Percentiles rank a stretch among this genome's conserved stretches.
Conservation (phyloP, 495 filamentous ascomycete species). For the Penicillium pulvis region DNA sequence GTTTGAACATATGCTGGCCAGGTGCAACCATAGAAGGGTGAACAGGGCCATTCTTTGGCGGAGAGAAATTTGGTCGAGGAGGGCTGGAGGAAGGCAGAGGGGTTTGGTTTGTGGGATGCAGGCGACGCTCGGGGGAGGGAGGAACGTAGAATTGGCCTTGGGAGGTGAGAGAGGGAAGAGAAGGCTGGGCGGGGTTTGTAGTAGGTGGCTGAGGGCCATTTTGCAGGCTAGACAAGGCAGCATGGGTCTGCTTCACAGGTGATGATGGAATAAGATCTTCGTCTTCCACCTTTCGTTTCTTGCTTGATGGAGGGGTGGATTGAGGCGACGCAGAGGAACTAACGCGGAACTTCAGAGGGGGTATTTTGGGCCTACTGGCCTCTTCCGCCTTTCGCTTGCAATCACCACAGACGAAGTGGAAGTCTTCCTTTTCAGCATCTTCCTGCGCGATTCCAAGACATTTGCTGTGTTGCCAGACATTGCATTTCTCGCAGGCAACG, state of each 20-base stretch:
- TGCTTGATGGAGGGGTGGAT: constrained; percentile 21
- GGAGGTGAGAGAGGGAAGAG: constrained; percentile 25
- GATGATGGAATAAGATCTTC: constrained; percentile 26
- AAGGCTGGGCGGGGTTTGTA: constrained; percentile 19
- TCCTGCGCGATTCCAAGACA: constrained; percentile 78
- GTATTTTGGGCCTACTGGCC: constrained; percentile 65
- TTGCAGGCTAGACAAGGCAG: constrained; percentile 20
- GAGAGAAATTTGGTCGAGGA: constrained; percentile 41
- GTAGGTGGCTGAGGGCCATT: constrained; percentile 22
- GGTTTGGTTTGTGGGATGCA: constrained; percentile 28
- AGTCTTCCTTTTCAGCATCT: constrained; percentile 82
- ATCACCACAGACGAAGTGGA: constrained; percentile 81
- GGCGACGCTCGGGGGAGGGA: constrained; percentile 45
- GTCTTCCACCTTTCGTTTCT: constrained; percentile 31
- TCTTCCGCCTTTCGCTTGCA: constrained; percentile 72
- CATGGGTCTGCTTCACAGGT: constrained; percentile 36
- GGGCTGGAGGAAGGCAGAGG: constrained; percentile 34
- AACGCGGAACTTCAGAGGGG: constrained; percentile 66
- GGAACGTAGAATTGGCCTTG: constrained; percentile 38
- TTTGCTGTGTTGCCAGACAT: constrained; percentile 93
- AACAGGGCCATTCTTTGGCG: constrained; percentile 29
- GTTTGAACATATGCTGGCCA: constrained; percentile 32
- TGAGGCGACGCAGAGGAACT: constrained; percentile 55
- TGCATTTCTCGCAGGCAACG: constrained; percentile 93
- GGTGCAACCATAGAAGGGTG: constrained; percentile 26